phyloP scores from a whole-genome alignment of 1,139 yeast genomes.

The Saccharomyces uvarum region DNA sequence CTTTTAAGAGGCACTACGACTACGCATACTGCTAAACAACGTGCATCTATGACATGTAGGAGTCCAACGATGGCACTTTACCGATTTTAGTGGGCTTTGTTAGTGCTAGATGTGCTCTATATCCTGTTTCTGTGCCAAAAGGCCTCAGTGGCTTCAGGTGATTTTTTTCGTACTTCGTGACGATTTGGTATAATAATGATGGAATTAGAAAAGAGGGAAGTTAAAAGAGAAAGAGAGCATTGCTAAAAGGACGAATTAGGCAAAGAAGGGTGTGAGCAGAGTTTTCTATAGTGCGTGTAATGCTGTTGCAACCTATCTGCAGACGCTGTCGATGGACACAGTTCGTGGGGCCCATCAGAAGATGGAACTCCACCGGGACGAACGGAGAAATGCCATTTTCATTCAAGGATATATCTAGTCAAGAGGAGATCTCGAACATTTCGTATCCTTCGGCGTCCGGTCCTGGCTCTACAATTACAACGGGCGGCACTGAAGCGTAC shows the following conservation, averaged over 20 bases:
- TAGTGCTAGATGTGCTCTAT: neutral
- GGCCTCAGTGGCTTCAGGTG: neutral
- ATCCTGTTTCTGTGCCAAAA: neutral
- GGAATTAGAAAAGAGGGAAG: neutral
- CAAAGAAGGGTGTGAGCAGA: neutral
- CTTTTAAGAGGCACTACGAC: neutral
- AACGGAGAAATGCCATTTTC: neutral
- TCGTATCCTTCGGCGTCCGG: neutral
- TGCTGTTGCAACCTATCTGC: neutral
- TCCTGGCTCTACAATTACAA: neutral
- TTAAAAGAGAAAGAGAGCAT: neutral
- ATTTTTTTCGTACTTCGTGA: neutral
- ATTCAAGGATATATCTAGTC: neutral
- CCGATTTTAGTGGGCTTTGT: neutral
- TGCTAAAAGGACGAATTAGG: neutral
- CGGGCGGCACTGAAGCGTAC: conserved; percentile 2
- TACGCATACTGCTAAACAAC: neutral
- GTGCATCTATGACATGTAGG: neutral
- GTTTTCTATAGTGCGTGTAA: neutral
- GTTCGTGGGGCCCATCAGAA: neutral
- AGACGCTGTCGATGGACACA: neutral
- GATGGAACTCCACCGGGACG: neutral
- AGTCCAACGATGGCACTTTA: neutral
- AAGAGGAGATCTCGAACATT: conserved; percentile 3
- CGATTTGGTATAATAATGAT: neutral